Evolutionary conservation across 352 stramenopile genomes (phyloP).

Genomic region (Bremia lactucae): DNA sequence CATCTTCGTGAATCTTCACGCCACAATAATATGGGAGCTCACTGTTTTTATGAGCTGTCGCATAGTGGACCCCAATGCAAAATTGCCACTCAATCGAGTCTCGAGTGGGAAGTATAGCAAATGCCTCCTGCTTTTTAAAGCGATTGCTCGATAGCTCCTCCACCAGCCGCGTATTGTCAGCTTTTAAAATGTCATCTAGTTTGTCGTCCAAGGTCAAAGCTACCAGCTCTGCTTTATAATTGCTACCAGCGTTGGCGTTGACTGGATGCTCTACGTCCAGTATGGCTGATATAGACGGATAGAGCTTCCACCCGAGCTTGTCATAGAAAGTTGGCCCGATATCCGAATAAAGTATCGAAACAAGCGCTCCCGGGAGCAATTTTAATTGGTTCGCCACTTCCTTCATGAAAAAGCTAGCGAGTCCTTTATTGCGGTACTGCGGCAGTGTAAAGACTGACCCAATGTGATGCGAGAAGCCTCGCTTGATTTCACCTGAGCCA

Average conservation of each 20-base stretch:
- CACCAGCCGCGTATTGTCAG: conserved; percentile 28
- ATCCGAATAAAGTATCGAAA: conserved; percentile 54
- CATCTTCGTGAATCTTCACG: conserved; percentile 23
- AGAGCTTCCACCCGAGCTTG: conserved; percentile 38
- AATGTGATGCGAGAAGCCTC: conserved; percentile 46
- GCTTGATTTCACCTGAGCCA: conserved; percentile 22
- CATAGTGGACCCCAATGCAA: conserved; percentile 43
- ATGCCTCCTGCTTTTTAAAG: conserved; percentile 27
- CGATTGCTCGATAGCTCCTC: conserved; percentile 17
- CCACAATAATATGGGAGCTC: conserved; percentile 32
- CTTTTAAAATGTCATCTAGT: conserved; percentile 28
- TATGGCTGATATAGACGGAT: conserved; percentile 34
- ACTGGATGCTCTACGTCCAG: conserved; percentile 12
- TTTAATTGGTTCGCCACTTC: conserved; percentile 25
- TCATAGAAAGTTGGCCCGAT: conserved; percentile 61
- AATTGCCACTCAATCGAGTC: conserved; percentile 65
- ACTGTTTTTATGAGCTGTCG: conserved; percentile 18
- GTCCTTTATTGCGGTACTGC: conserved; percentile 29
- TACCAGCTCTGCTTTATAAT: conserved; percentile 1
- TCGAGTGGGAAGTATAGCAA: conserved; percentile 31
- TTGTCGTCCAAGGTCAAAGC: conserved; percentile 24
- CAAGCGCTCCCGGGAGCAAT: conserved; percentile 18
- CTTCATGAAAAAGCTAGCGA: conserved; percentile 37
- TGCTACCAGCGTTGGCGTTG: conserved; percentile 3
- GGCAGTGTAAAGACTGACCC: conserved; percentile 60